Base-by-base conservation (phyloP, 139 green algal species). In the Picocystis salinarum region DNA sequence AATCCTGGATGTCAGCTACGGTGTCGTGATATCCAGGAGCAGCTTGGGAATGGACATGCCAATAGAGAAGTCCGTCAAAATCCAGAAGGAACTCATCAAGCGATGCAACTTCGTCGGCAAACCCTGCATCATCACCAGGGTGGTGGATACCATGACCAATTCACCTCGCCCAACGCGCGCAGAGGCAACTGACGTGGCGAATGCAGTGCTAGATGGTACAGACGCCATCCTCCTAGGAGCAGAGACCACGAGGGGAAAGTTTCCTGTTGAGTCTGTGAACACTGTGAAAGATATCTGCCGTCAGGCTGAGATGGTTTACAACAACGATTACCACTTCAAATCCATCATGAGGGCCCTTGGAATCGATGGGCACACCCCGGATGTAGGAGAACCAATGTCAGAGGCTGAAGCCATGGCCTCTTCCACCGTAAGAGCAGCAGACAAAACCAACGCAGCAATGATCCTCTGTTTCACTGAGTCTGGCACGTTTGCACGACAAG, bases 161-260 rank as follows among this genome's bases (percentile, higher is more conserved):
- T 74, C 70, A 0, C 79, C 82, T 0, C 55, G 80, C 15, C 80
- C 80, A 33, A 93, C 82, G 2, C 71, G 82, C 25, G 82, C 82
- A 5, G 82, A 93, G 61, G 80, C 80, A 4, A 93, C 82, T 4
- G 74, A 91, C 51, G 70, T 89, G 28, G 76, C 79, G 23, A 91
- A 91, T 30, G 79, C 77, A 9, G 79, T 93, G 40, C 34, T 93
- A 52, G 82, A 93, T 46, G 82, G 82, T 4, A 73, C 75, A 24
- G 82, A 93, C 29, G 79, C 70, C 56, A 83, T 91, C 61, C 47
- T 91, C 60, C 64, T 93, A 50, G 81, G 81, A 9, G 79, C 79
- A 10, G 73, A 83, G 56, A 83, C 76, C 0, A 68, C 80, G 45
- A 50, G 76, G 15, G 76, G 76, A 4, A 56, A 62, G 34, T 80